Percentiles rank a stretch among this genome's conserved stretches.
Evolutionary conservation across 345 rosid genomes (phyloP).

Genomic region (Populus tremula): DNA sequence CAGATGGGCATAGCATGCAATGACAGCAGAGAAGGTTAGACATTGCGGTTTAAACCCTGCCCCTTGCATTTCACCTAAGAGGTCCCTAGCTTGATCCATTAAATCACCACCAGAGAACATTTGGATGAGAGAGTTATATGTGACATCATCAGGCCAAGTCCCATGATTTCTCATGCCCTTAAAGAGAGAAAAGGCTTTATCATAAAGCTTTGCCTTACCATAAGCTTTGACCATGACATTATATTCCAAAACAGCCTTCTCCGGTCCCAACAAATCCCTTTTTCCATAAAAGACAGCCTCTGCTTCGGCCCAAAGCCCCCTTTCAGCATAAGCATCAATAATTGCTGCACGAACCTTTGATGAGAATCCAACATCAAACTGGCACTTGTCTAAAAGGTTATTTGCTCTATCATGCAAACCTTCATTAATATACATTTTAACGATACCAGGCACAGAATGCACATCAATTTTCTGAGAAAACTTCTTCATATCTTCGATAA

Average conservation of each 20-base stretch:
- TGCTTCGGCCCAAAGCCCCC: conserved; percentile 78
- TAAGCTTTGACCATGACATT: conserved; percentile 90
- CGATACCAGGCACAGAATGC: conserved; percentile 70
- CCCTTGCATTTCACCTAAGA: conserved; percentile 66
- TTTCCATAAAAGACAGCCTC: conserved; percentile 61
- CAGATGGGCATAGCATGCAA: conserved; percentile 69
- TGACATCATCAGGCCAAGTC: conserved; percentile 83
- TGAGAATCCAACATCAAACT: conserved; percentile 41
- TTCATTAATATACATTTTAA: conserved; percentile 63
- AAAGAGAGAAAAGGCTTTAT: conserved; percentile 74
- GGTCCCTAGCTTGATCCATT: conserved; percentile 59
- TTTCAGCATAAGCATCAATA: conserved; percentile 76
- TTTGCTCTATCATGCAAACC: conserved; percentile 54
- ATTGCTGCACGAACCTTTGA: conserved; percentile 63
- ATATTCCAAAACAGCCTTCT: conserved; percentile 63
- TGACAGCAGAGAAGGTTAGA: conserved; percentile 60
- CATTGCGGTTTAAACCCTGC: conserved; percentile 64
- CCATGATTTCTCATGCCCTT: conserved; percentile 82
- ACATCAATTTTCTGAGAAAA: conserved; percentile 50
- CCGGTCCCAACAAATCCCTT: conserved; percentile 41
- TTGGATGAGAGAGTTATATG: conserved; percentile 75
- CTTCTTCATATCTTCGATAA: conserved; percentile 60
- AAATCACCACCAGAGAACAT: conserved; percentile 78
- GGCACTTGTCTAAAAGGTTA: conserved; percentile 45
- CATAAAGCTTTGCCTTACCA: conserved; percentile 77